A percentile compares a stretch with the other conserved stretches of the same genome.
Conservation (phyloP, 305 asterid species). For the Solanum hybrid region DNA sequence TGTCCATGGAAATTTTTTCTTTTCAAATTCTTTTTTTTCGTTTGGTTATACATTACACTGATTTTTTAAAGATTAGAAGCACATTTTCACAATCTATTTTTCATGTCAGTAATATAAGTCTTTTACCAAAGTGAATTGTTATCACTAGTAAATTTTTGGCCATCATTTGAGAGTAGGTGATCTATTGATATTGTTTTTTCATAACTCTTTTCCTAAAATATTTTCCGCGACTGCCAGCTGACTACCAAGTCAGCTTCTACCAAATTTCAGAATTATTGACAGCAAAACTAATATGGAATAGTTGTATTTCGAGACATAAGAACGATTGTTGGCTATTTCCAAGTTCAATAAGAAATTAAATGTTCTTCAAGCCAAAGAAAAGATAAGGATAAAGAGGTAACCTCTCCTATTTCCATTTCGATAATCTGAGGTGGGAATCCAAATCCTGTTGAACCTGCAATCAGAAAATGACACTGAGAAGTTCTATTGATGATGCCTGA, state of each 20-base stretch:
- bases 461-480: neutral
- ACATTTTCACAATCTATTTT: neutral
- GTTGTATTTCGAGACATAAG: neutral
- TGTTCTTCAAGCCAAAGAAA: neutral
- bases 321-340: neutral
- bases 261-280: neutral
- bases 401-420: conserved; percentile 46
- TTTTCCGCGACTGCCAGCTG: neutral
- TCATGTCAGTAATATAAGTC: neutral
- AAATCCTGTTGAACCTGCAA: conserved; percentile 47
- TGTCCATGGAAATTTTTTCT: neutral
- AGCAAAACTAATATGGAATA: neutral
- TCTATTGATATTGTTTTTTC: neutral
- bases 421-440: conserved; percentile 45
- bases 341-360: neutral
- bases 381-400: conserved; percentile 7
- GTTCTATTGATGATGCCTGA: neutral
- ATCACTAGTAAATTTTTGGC: neutral
- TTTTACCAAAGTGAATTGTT: neutral
- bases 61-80: neutral
- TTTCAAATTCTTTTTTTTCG: neutral
- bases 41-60: neutral
- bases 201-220: neutral
- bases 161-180: neutral
- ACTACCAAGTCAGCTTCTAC: neutral